These are phyloP conservation scores for Cordyceps pruinosa DNA, from an alignment of 2,329 filamentous ascomycete species.

Conservation along the genomic window DNA sequence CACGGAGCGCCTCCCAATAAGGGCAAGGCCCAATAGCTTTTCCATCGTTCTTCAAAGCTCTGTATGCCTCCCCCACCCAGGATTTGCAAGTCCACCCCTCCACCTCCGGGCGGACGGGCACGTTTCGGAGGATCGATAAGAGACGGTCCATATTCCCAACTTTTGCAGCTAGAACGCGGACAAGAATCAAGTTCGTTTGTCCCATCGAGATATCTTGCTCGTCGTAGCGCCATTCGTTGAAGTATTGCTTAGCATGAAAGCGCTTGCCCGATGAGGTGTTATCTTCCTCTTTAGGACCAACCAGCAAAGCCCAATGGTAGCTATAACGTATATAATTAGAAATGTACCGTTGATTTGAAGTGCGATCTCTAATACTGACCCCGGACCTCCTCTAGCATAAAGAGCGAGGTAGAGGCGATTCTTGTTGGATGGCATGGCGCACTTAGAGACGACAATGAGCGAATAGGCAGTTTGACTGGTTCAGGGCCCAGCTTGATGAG, in stretches of 20 bases:
- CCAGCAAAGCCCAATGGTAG: background rate
- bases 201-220: background rate
- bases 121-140: background rate
- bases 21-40: background rate
- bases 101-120: background rate
- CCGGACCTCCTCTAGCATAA: background rate
- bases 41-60: background rate
- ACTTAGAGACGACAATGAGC: background rate
- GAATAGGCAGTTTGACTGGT: background rate
- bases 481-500: background rate
- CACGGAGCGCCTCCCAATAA: background rate
- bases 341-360: background rate
- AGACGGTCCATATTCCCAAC: background rate
- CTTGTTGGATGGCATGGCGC: background rate
- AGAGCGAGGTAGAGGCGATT: background rate
- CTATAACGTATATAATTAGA: background rate
- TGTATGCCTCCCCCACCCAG: background rate
- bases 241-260: background rate
- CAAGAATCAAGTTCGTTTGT: background rate
- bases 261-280: background rate
- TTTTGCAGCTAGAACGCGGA: background rate
- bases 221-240: background rate
- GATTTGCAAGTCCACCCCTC: background rate
- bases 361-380: background rate
- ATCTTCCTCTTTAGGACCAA: background rate